A percentile compares a stretch with the other conserved stretches of the same genome.
Evolutionary conservation across 2,329 filamentous ascomycete genomes (phyloP).

Genomic region (Tolypocladium endophyticum): DNA sequence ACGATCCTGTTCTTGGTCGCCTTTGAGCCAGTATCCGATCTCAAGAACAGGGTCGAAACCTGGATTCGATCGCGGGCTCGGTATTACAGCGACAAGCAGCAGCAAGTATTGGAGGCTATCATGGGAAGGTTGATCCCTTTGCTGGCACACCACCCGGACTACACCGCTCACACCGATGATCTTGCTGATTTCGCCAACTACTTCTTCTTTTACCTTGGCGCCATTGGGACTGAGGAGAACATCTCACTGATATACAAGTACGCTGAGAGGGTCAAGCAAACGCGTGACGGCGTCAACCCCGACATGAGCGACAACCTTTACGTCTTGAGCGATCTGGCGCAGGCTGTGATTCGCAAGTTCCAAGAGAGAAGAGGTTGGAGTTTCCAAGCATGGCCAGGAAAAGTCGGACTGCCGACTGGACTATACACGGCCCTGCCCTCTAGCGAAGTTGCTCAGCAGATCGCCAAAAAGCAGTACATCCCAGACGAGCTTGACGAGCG

Average conservation of each 20-base stretch:
- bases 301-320: conserved; percentile 66
- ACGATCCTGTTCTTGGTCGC: conserved; percentile 83
- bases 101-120: conserved; percentile 64
- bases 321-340: conserved; percentile 76
- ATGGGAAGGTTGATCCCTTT: conserved; percentile 79
- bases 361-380: conserved; percentile 79
- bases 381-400: conserved; percentile 72
- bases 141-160: conserved; percentile 90
- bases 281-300: conserved; percentile 65
- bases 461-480: conserved; percentile 77
- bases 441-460: conserved; percentile 70
- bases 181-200: conserved; percentile 78
- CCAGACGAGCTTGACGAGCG: conserved; percentile 66
- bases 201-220: conserved; percentile 77
- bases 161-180: conserved; percentile 53
- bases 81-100: conserved; percentile 46
- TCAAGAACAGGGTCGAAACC: conserved; percentile 67
- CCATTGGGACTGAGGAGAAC: conserved; percentile 77
- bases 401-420: conserved; percentile 68
- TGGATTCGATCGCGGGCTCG: conserved; percentile 80
- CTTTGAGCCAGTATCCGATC: conserved; percentile 69
- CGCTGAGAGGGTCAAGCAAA: conserved; percentile 85
- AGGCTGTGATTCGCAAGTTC: conserved; percentile 72
- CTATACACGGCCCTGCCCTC: conserved; percentile 67
- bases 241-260: conserved; percentile 84